Percentiles rank a stretch among this genome's conserved stretches.
Conservation (phyloP, 1,139 yeast species). For the Saccharomycopsis hybrid region DNA sequence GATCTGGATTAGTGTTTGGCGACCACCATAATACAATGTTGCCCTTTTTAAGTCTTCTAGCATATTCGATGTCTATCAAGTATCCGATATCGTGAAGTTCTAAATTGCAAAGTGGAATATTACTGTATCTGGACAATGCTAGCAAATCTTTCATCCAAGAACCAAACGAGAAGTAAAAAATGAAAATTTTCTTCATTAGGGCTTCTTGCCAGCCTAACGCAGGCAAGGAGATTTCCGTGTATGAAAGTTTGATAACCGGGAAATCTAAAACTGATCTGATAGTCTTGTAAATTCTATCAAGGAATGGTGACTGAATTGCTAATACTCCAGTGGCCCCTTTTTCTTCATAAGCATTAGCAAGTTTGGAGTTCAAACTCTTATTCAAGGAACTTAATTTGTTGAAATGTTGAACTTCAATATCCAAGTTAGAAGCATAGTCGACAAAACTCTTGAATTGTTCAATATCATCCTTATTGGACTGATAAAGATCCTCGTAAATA, state of each 20-base stretch:
- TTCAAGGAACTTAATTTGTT: constrained; percentile 45
- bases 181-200: constrained; percentile 57
- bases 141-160: constrained; percentile 68
- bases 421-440: constrained; percentile 44
- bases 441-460: constrained; percentile 40
- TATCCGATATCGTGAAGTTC: constrained; percentile 70
- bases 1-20: constrained; percentile 70
- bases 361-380: constrained; percentile 46
- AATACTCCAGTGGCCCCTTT: constrained; percentile 61
- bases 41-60: constrained; percentile 61
- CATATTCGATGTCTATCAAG: constrained; percentile 79
- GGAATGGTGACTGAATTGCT: constrained; percentile 68
- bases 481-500: constrained; percentile 48
- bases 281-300: constrained; percentile 36
- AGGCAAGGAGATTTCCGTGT: constrained; percentile 51
- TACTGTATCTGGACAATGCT: constrained; percentile 62
- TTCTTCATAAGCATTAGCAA: constrained; percentile 59
- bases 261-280: constrained; percentile 46
- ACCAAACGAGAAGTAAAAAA: constrained; percentile 68
- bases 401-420: constrained; percentile 47
- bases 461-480: constrained; percentile 41
- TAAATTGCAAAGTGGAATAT: constrained; percentile 81
- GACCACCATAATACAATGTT: constrained; percentile 94
- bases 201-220: constrained; percentile 83
- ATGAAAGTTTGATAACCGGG: constrained; percentile 59